These are phyloP conservation scores for Rhodamnia rubescens DNA, from an alignment of 345 rosid genomes.

Conservation along the genomic window DNA sequence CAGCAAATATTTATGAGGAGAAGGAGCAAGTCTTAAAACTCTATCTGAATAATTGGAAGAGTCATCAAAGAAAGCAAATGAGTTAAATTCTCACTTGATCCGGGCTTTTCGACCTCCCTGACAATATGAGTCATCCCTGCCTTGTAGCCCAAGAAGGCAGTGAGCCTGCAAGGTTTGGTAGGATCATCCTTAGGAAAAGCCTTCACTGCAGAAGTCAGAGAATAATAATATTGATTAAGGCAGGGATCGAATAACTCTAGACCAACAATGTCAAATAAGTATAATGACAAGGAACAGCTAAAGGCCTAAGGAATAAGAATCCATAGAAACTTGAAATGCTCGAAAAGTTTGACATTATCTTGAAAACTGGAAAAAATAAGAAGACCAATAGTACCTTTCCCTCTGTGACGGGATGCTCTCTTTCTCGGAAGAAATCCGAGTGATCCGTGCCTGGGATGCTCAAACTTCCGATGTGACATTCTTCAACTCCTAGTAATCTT, in stretches of 20 bases:
- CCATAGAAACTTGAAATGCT: background rate
- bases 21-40: background rate
- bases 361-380: background rate
- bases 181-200: constrained; percentile 25
- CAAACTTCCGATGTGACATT: background rate
- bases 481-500: background rate
- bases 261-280: background rate
- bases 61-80: background rate
- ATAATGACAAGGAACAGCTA: background rate
- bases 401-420: background rate
- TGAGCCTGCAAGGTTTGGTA: background rate
- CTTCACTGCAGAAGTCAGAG: constrained; percentile 4
- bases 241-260: background rate
- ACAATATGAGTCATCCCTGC: constrained; percentile 22
- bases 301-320: background rate
- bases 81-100: constrained; percentile 1
- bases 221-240: constrained; percentile 4
- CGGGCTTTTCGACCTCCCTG: constrained; percentile 33
- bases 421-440: constrained; percentile 23
- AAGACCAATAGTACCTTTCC: background rate
- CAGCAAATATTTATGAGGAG: background rate
- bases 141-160: constrained; percentile 1
- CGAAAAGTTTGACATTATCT: background rate
- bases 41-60: background rate
- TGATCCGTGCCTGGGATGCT: constrained; percentile 35